Base-by-base conservation (phyloP, 495 filamentous ascomycete genomes). In the Penicillium simplicissimum region DNA sequence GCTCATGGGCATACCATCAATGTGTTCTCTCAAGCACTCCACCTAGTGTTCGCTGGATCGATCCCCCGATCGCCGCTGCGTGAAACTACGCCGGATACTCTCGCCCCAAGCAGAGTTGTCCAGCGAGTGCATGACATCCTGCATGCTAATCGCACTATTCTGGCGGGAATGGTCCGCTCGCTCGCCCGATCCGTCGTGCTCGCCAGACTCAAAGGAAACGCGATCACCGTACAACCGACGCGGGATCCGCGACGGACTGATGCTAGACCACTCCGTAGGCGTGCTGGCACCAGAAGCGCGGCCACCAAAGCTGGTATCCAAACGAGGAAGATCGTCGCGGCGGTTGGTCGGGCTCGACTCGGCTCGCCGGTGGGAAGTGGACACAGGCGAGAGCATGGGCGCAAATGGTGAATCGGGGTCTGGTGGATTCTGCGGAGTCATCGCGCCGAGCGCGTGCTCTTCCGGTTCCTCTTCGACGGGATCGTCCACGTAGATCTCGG, bases 31-130 rank as follows among this genome's bases (percentile, higher is more conserved):
- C 25, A 33, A 52, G 6, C 23, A 25, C 38, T 31, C 13, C 3
- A 28, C 43, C 51, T 66, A 66, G 4, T 38, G 53, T 33, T 67
- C 67, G 28, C 52, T 31, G n/a, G 59, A 60, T 55, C 61, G 60
- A 58, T 69, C 67, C 56, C 73, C 80, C 15, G 79, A 79, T 67
- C 85, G 84, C 64, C 87, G 85, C 76, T 87, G 84, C 52, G 91
- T 96, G 62, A 95, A 91, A 75, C 92, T 96, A 57, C 92, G 84
- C 60, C 92, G 82, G 52, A 97, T 91, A 79, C 92, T 96, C 75
- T 93, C 89, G 54, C 93, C 90, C 93, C 93, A 97, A 19, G 88
- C 90, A 40, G 92, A 95, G 63, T 91, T 88, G 64, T 91, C 89
- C 31, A 97, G 79, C 67, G 92, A 87, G 57, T 90, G 84, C 76